Evolutionary conservation across 176 grass and related monocot species (phyloP).

Genomic region (Stipa capillata): DNA sequence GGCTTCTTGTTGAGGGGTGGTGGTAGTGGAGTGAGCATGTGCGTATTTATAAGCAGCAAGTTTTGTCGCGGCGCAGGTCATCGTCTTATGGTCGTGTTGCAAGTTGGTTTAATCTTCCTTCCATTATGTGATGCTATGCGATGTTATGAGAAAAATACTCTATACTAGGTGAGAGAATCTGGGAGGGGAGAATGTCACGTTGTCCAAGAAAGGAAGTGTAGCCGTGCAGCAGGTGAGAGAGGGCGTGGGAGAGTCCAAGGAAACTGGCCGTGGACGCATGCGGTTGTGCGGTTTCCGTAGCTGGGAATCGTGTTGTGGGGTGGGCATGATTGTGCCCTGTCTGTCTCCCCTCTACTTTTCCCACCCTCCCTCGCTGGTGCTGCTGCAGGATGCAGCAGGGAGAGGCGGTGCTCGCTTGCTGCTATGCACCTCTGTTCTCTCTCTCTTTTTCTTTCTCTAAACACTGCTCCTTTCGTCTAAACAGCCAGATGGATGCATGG

Average conservation of each 20-base stretch:
- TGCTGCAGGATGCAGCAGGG: too few species aligned
- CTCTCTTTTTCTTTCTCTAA: too few species aligned
- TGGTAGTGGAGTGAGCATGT: constrained; percentile 20
- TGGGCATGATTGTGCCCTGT: background rate
- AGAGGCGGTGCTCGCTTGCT: background rate
- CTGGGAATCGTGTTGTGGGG: background rate
- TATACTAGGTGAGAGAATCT: constrained; percentile 20
- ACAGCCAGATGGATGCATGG: background rate
- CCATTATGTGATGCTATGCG: constrained; percentile 21
- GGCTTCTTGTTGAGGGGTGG: constrained; percentile 8
- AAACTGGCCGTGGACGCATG: background rate
- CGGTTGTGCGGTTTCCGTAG: background rate
- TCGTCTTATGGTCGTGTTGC: constrained; percentile 37
- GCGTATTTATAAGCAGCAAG: constrained; percentile 42
- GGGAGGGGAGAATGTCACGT: constrained; percentile 42
- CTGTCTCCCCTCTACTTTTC: background rate
- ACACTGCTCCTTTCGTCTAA: background rate
- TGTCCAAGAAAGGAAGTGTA: constrained; percentile 39
- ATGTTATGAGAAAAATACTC: background rate
- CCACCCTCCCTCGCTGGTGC: background rate
- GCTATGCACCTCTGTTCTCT: background rate
- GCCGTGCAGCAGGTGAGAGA: constrained; percentile 12
- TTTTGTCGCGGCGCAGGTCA: constrained; percentile 17
- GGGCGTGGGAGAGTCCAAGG: background rate
- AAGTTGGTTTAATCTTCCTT: constrained; percentile 18